A percentile compares a stretch with the other conserved stretches of the same genome.
These are phyloP conservation scores for Amylostereum areolatum DNA, from an alignment of 1,284 basidiomycete genomes.

Conservation along the genomic window DNA sequence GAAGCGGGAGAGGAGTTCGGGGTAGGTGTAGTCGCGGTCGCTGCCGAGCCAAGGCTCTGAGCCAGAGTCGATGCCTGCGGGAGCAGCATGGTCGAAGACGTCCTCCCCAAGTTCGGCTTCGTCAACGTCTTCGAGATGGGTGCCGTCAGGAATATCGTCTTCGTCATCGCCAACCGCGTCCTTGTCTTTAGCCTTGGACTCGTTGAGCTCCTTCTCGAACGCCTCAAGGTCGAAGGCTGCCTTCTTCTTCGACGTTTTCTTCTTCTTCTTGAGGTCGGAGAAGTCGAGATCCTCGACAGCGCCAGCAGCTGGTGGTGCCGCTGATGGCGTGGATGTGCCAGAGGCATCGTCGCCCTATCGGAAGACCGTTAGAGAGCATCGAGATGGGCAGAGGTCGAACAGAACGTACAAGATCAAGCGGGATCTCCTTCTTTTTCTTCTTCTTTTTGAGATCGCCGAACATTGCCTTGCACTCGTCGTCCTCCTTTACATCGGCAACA, in stretches of 20 bases:
- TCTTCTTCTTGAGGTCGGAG: slow-evolving; percentile 82
- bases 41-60: slow-evolving; percentile 86
- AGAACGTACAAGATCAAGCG: slow-evolving; percentile 71
- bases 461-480: slow-evolving; percentile 76
- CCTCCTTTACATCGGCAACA: slow-evolving; percentile 36
- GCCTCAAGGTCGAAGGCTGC: slow-evolving; percentile 72
- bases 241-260: slow-evolving; percentile 77
- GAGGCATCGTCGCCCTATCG: slow-evolving; percentile 54
- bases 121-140: slow-evolving; percentile 61
- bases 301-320: slow-evolving; percentile 32
- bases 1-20: slow-evolving; percentile 93
- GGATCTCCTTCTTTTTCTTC: slow-evolving; percentile 88
- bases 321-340: slow-evolving; percentile 54
- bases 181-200: slow-evolving; percentile 58
- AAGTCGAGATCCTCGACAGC: slow-evolving; percentile 71
- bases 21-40: slow-evolving; percentile 93
- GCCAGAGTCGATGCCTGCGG: slow-evolving; percentile 56
- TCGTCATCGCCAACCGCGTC: slow-evolving; percentile 49
- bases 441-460: slow-evolving; percentile 90
- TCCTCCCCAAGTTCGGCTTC: slow-evolving; percentile 84
- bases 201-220: slow-evolving; percentile 84
- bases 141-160: slow-evolving; percentile 46
- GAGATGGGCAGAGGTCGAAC: neutral
- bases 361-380: neutral
- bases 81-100: slow-evolving; percentile 66